These are phyloP conservation scores for Zarea fungicola DNA, from an alignment of 2,329 filamentous ascomycete genomes.

Conservation along the genomic window DNA sequence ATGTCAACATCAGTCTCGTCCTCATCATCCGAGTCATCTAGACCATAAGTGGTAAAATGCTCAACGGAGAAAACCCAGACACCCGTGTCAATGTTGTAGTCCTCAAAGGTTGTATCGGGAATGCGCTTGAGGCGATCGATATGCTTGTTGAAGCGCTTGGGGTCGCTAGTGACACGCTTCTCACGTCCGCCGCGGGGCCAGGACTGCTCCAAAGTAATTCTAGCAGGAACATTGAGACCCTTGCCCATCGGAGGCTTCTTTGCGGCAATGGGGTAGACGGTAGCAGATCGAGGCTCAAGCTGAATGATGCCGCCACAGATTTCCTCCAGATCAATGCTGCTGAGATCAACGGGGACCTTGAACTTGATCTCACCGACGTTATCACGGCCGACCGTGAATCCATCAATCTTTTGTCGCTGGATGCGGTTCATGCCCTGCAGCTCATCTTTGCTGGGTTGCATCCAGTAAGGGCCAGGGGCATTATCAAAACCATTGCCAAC, in stretches of 20 bases:
- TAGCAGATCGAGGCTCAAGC: constrained; percentile 72
- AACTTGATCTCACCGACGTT: constrained; percentile 80
- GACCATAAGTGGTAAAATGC: constrained; percentile 92
- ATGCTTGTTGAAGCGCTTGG: constrained; percentile 73
- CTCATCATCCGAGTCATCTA: constrained; percentile 69
- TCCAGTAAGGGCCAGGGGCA: constrained; percentile 78
- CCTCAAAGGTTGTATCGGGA: constrained; percentile 72
- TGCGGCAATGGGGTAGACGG: constrained; percentile 73
- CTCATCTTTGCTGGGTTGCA: constrained; percentile 68
- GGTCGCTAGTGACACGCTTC: constrained; percentile 47
- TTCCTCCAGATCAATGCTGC: constrained; percentile 70
- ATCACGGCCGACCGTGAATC: constrained; percentile 77
- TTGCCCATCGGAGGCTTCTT: constrained; percentile 82
- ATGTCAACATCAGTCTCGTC: constrained; percentile 43
- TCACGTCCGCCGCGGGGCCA: constrained; percentile 69
- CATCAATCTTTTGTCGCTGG: constrained; percentile 67
- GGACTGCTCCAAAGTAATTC: constrained; percentile 84
- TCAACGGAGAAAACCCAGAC: constrained; percentile 91
- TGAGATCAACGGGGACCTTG: constrained; percentile 76
- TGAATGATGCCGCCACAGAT: constrained; percentile 72
- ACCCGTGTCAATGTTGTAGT: constrained; percentile 73
- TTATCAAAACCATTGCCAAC: constrained; percentile 30
- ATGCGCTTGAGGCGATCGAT: constrained; percentile 75
- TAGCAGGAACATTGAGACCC: constrained; percentile 86
- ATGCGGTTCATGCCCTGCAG: constrained; percentile 74